Conservation (phyloP, 1,284 basidiomycete genomes). For the Pseudozyma pruni region DNA sequence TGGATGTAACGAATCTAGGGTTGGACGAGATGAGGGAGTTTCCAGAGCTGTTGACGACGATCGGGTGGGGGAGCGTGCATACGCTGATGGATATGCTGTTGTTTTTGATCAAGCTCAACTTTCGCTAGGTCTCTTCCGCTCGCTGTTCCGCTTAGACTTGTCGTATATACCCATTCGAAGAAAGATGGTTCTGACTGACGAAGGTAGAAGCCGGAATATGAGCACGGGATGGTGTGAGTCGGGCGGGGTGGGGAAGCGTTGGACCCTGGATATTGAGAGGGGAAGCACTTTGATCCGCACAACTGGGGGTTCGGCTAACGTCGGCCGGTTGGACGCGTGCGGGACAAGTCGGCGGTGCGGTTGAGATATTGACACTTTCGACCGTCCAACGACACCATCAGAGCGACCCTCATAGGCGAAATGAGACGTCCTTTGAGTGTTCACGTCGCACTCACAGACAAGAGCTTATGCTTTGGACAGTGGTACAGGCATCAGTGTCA, state of each 20-base stretch:
- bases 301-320: constrained; percentile 1
- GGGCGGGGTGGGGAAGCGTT: no score
- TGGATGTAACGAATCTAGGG: constrained; percentile 71
- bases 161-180: constrained; percentile 8
- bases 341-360: neutral
- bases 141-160: no score
- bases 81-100: constrained; percentile 73
- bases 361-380: no score
- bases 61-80: constrained; percentile 72
- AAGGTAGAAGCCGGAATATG: no score
- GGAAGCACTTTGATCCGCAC: constrained; percentile 25
- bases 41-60: constrained; percentile 68
- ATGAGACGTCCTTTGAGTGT: no score
- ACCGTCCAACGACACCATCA: no score
- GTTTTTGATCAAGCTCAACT: constrained; percentile 68
- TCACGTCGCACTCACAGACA: no score
- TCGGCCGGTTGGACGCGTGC: constrained; percentile 15
- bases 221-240: neutral
- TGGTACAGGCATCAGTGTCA: no score
- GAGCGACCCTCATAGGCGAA: no score
- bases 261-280: constrained; percentile 2
- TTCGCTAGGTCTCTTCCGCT: constrained; percentile 23
- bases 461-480: no score
- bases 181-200: no score
- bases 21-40: constrained; percentile 72